Base-by-base conservation (phyloP, 768 basidiomycete genomes). In the Leucosporidium yakuticum region DNA sequence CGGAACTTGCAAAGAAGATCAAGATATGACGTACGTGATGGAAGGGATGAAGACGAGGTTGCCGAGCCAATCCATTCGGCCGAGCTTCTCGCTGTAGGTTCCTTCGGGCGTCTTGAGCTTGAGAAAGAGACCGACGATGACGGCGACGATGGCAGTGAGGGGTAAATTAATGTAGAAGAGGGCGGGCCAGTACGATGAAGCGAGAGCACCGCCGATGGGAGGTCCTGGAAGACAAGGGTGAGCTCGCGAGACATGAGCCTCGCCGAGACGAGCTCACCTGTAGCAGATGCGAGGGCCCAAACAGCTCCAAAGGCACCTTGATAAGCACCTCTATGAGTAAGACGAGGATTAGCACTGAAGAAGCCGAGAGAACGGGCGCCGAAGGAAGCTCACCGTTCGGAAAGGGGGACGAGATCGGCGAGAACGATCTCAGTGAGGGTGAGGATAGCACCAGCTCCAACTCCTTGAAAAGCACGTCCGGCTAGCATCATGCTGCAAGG, bases 11-110 rank as follows among this genome's bases (percentile, higher is more conserved):
- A n/a, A n/a, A n/a, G n/a, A n/a, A n/a, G n/a, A n/a, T n/a, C n/a
- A n/a, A 48, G 25, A 2, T 2, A 80, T 78, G 27, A 67, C 73
- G 19, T 29, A 44, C 23, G 69, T 69, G 44, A 64, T 53, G 27
- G 64, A 51, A 32, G 75, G 19, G 79, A 80, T 48, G 75, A 77
- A 44, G 83, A 84, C 21, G 77, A 78, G 2, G 80, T 70, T 65
- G 58, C 74, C 61, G 68, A 75, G 17, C 69, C 60, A 73, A 60
- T 73, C 71, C 31, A 73, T 50, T 27, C 55, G 44, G 11, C 39
- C 31, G 25, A 73, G 61, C 61, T 70, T 69, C 39, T 69, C 47
- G n/a, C 50, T 31, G 23, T 75, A 53, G 79, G 67, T 79, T 83
- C 70, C 76, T 77, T 81, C 74, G 75, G 78, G 78, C 17, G 79